phyloP scores from a whole-genome alignment of 768 basidiomycete genomes.

The Kwoniella newhampshirensis region DNA sequence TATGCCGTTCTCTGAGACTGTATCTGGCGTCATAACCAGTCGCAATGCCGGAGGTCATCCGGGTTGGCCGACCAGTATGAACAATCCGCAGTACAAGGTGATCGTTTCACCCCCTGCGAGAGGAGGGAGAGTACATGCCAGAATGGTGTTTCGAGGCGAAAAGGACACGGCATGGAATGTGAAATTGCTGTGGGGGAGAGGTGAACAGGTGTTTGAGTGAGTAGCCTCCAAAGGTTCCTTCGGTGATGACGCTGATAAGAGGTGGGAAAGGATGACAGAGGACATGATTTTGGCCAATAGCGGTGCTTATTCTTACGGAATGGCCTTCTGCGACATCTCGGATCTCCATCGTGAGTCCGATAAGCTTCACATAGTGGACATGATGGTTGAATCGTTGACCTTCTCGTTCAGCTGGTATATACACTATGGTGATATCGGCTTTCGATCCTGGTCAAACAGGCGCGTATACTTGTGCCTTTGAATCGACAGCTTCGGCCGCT shows the following conservation, averaged over 20 bases:
- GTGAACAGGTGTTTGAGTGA: conserved; percentile 72
- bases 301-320: conserved; percentile 78
- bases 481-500: conserved; percentile 64
- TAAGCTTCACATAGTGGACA: background rate
- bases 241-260: background rate
- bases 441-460: conserved; percentile 74
- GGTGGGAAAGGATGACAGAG: conserved; percentile 55
- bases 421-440: conserved; percentile 78
- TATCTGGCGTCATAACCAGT: conserved; percentile 64
- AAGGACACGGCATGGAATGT: conserved; percentile 73
- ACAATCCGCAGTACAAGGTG: conserved; percentile 84
- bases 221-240: conserved; percentile 44
- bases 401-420: conserved; percentile 64
- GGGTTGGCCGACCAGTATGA: conserved; percentile 74
- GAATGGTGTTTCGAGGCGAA: conserved; percentile 61
- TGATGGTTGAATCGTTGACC: background rate
- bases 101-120: conserved; percentile 57
- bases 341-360: conserved; percentile 62
- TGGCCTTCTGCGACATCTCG: conserved; percentile 59
- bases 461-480: conserved; percentile 64
- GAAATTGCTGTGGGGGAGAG: conserved; percentile 71
- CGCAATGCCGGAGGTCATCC: conserved; percentile 83
- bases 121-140: conserved; percentile 44
- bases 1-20: conserved; percentile 36
- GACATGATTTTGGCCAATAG: conserved; percentile 72